phyloP scores from a whole-genome alignment of 306 rosid genomes.

The Ormosia semicastrata region DNA sequence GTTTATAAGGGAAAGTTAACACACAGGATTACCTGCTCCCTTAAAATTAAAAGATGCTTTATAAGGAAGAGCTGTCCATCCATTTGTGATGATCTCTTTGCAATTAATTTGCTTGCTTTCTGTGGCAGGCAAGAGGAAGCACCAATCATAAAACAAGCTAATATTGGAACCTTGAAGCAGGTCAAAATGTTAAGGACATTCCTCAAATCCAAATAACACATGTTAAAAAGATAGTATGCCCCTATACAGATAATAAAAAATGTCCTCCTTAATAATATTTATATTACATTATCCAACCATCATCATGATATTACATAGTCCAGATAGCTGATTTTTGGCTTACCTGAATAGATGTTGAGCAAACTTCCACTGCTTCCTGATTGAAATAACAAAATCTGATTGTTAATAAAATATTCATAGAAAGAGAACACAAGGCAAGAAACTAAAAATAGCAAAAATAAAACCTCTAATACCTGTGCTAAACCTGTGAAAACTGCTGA shows the following conservation, averaged over 20 bases:
- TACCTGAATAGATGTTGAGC: constrained; percentile 88
- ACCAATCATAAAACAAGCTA: constrained; percentile 28
- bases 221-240: neutral
- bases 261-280: neutral
- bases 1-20: constrained; percentile 1
- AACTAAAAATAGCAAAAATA: constrained; percentile 1
- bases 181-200: neutral
- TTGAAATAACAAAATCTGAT: constrained; percentile 17
- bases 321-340: neutral
- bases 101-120: constrained; percentile 93
- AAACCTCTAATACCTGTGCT: constrained; percentile 77
- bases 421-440: constrained; percentile 2
- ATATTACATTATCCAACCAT: constrained; percentile 17
- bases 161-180: constrained; percentile 16
- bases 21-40: constrained; percentile 80
- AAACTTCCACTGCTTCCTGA: constrained; percentile 98
- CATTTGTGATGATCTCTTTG: constrained; percentile 87
- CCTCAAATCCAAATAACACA: constrained; percentile 12
- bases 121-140: constrained; percentile 43
- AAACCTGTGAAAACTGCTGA: constrained; percentile 90
- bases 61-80: constrained; percentile 97
- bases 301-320: neutral
- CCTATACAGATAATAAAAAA: neutral
- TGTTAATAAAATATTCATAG: constrained; percentile 21
- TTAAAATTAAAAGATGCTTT: constrained; percentile 88